These are phyloP conservation scores for Penicillium paxilli DNA, from an alignment of 495 filamentous ascomycete genomes.

Conservation along the genomic window DNA sequence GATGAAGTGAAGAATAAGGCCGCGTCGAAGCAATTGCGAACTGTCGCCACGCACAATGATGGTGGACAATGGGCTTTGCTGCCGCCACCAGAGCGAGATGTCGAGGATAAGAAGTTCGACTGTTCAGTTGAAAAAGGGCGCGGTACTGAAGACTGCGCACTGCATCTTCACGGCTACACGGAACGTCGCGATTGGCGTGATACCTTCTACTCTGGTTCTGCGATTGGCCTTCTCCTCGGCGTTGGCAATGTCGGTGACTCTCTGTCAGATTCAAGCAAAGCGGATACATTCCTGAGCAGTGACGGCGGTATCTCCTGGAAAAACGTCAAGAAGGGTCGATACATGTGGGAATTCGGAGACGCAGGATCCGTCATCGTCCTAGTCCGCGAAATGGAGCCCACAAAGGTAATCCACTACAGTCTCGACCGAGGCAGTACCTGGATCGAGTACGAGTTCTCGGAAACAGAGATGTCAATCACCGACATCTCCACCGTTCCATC, in stretches of 20 bases:
- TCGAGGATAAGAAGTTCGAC: conserved; percentile 64
- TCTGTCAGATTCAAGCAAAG: conserved; percentile 53
- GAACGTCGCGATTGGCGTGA: conserved; percentile 77
- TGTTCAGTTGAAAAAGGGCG: conserved; percentile 57
- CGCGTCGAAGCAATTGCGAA: conserved; percentile 75
- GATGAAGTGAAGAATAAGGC: conserved; percentile 58
- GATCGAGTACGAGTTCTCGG: conserved; percentile 70
- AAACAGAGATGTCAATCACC: conserved; percentile 63
- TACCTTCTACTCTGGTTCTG: conserved; percentile 83
- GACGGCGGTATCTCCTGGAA: conserved; percentile 92
- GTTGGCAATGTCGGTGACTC: conserved; percentile 85
- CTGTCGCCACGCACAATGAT: conserved; percentile 93
- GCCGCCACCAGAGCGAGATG: conserved; percentile 64
- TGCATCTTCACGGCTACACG: conserved; percentile 94
- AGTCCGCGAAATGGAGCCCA: conserved; percentile 61
- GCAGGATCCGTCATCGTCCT: conserved; percentile 90
- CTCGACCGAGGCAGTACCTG: conserved; percentile 77
- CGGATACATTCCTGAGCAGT: conserved; percentile 81
- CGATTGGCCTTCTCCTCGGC: conserved; percentile 88
- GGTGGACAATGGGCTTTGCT: conserved; percentile 81
- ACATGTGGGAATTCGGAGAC: conserved; percentile 93
- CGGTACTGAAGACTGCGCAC: conserved; percentile 65
- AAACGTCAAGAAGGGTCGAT: conserved; percentile 76
- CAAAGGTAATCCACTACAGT: conserved; percentile 72
- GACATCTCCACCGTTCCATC: conserved; percentile 87